phyloP scores from a whole-genome alignment of 106 monocot genomes.

The Dendrobium huoshanense region DNA sequence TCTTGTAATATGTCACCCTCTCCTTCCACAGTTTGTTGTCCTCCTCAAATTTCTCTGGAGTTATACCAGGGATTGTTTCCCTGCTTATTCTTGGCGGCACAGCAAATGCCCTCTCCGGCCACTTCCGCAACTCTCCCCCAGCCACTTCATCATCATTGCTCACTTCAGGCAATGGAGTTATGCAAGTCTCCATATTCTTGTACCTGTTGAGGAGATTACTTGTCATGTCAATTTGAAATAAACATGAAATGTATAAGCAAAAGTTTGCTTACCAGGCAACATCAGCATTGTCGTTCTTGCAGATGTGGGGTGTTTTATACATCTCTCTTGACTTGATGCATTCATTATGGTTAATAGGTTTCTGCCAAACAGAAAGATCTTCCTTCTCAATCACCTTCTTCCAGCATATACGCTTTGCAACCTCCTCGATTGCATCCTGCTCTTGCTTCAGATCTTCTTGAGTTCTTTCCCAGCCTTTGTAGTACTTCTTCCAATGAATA shows the following conservation, averaged over 20 bases:
- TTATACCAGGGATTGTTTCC: constrained; percentile 21
- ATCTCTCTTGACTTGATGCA: constrained; percentile 22
- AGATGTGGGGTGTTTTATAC: constrained; percentile 10
- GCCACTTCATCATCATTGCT: constrained; percentile 22
- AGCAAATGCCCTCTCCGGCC: constrained; percentile 36
- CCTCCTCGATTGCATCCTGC: constrained; percentile 44
- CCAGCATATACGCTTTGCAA: constrained; percentile 46
- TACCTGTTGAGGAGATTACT: constrained; percentile 21
- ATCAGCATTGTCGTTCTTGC: constrained; percentile 16
- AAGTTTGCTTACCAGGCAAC: constrained; percentile 10
- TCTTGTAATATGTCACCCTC: constrained; percentile 24
- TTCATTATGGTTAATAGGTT: constrained; percentile 44
- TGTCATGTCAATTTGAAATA: neutral
- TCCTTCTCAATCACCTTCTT: constrained; percentile 45
- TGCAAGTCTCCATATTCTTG: constrained; percentile 48
- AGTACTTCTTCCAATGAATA: constrained; percentile 50
- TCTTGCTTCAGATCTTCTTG: constrained; percentile 52
- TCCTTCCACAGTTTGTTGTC: constrained; percentile 39
- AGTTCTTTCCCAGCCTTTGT: constrained; percentile 47
- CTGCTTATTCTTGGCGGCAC: constrained; percentile 33
- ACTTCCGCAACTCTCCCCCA: constrained; percentile 28
- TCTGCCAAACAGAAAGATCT: constrained; percentile 51
- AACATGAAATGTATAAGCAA: neutral
- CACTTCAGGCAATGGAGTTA: constrained; percentile 38
- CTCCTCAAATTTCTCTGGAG: constrained; percentile 21